Conservation (phyloP, 257 asterid genomes). For the Forsythia suspensa region DNA sequence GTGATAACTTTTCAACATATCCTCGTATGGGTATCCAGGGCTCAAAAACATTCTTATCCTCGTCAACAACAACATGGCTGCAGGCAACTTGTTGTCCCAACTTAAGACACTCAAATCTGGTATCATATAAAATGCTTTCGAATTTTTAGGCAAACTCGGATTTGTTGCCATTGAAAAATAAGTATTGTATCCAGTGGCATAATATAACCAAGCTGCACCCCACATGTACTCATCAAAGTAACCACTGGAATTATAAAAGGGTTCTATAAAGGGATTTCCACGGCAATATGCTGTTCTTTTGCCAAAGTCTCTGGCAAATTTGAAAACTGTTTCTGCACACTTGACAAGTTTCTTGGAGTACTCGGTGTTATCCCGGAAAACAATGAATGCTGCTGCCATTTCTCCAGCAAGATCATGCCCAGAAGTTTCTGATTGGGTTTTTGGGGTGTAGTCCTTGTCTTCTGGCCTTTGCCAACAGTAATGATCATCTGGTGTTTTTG, state of each 20-base stretch:
- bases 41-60: conserved; percentile 62
- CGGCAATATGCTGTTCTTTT: conserved; percentile 42
- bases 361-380: conserved; percentile 50
- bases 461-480: conserved; percentile 89
- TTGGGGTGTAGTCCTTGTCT: conserved; percentile 71
- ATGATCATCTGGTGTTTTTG: conserved; percentile 82
- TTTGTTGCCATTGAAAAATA: conserved; percentile 61
- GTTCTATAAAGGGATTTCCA: conserved; percentile 56
- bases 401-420: conserved; percentile 84
- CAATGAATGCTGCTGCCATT: conserved; percentile 85
- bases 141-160: conserved; percentile 34
- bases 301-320: conserved; percentile 52
- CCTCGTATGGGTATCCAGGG: conserved; percentile 94
- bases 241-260: conserved; percentile 75
- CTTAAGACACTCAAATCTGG: conserved; percentile 72
- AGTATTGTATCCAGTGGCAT: conserved; percentile 71
- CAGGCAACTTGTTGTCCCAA: conserved; percentile 93
- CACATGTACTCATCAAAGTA: conserved; percentile 80
- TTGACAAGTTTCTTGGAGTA: conserved; percentile 54
- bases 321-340: conserved; percentile 58
- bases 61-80: conserved; percentile 73
- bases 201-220: conserved; percentile 81
- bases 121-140: conserved; percentile 40
- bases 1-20: conserved; percentile 64
- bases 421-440: conserved; percentile 37